phyloP scores from a whole-genome alignment of 2,329 filamentous ascomycete genomes.

The Claviceps sp. region DNA sequence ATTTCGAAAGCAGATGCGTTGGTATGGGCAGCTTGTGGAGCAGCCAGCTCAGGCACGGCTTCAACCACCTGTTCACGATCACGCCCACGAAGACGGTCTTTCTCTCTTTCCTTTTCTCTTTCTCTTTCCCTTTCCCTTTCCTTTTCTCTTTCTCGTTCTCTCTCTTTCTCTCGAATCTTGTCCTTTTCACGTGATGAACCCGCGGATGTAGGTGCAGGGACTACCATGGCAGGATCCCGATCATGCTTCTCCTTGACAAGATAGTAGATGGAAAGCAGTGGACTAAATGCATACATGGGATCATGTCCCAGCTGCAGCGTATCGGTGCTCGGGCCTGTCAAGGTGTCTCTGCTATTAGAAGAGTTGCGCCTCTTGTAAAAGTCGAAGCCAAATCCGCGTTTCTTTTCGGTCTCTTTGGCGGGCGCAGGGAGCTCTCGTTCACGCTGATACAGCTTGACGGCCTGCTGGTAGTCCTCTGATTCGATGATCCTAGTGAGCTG shows the following conservation, averaged over 20 bases:
- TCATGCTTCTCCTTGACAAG: conserved; percentile 91
- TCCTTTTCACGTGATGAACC: not conserved
- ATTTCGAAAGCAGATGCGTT: conserved; percentile 78
- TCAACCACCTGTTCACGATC: conserved; percentile 24
- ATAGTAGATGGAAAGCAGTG: conserved; percentile 87
- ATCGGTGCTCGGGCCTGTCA: conserved; percentile 74
- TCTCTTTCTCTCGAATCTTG: not conserved
- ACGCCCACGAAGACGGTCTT: conserved; percentile 15
- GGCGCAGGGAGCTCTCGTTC: conserved; percentile 48
- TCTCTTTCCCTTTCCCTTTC: conserved; percentile 17
- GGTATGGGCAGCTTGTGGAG: conserved; percentile 79
- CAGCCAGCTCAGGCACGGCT: conserved; percentile 56
- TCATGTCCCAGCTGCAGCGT: conserved; percentile 71
- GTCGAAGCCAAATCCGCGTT: conserved; percentile 77
- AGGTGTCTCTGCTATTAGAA: conserved; percentile 73
- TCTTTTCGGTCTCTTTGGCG: conserved; percentile 61
- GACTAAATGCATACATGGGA: conserved; percentile 85
- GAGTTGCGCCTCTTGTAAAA: conserved; percentile 95
- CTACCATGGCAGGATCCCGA: conserved; percentile 45
- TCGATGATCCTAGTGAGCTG: conserved; percentile 80
- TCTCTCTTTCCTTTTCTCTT: conserved; percentile 12
- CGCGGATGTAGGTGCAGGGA: conserved; percentile 24
- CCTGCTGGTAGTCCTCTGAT: conserved; percentile 85
- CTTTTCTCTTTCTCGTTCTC: conserved; percentile 1
- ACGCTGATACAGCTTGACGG: conserved; percentile 56